Conservation (phyloP, 495 filamentous ascomycete species). For the Xylaria flabelliformis region DNA sequence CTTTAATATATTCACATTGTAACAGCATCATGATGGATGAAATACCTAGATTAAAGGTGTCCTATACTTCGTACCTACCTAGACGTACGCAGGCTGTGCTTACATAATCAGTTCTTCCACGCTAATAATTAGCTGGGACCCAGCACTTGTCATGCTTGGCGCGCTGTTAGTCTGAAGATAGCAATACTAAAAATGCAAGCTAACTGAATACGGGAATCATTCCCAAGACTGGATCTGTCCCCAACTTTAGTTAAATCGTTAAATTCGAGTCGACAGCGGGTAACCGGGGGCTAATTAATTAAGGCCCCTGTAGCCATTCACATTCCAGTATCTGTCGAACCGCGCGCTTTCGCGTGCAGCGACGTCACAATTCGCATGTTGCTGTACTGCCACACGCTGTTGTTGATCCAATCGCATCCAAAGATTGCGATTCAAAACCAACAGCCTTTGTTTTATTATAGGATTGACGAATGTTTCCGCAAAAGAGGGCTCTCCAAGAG, state of each 20-base stretch:
- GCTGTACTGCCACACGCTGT: neutral
- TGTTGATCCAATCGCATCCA: neutral
- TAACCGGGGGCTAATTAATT: neutral
- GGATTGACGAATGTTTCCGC: neutral
- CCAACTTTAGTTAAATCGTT: neutral
- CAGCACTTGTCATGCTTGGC: too few species aligned
- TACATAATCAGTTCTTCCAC: too few species aligned
- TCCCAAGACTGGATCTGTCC: neutral
- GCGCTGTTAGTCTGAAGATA: too few species aligned
- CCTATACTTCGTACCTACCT: too few species aligned
- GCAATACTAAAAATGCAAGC: too few species aligned
- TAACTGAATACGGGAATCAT: too few species aligned
- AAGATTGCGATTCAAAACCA: neutral
- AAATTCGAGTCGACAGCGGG: neutral
- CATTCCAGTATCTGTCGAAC: constrained; percentile 1
- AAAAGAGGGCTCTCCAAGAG: neutral
- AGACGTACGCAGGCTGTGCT: too few species aligned
- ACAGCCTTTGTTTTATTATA: neutral
- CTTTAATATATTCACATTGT: too few species aligned
- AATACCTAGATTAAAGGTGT: too few species aligned
- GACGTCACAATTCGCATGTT: constrained; percentile 20
- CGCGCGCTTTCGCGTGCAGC: constrained; percentile 19
- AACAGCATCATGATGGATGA: too few species aligned
- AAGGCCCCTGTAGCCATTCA: constrained; percentile 11
- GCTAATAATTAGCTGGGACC: too few species aligned